Conservation (phyloP, 1,284 basidiomycete species). For the Ceratobasidium sp. region DNA sequence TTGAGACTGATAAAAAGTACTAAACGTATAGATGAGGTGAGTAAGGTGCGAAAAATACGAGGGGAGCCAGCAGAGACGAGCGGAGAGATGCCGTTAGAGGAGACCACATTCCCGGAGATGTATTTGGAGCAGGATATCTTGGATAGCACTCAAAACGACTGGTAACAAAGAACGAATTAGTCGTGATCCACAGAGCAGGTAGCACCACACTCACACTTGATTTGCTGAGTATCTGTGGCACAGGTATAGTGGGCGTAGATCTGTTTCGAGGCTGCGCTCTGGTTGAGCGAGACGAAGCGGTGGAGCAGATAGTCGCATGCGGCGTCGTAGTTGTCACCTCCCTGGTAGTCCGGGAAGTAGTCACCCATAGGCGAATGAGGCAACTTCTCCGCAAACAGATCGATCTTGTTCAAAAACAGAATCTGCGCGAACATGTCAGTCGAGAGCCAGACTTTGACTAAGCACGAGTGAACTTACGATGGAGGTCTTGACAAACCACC, state of each 20-base stretch:
- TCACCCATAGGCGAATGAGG: constrained; percentile 85
- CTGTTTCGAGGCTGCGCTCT: constrained; percentile 83
- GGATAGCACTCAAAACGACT: constrained; percentile 85
- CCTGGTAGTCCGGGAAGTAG: constrained; percentile 85
- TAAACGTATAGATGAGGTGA: constrained; percentile 41
- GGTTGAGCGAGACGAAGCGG: constrained; percentile 87
- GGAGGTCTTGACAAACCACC: constrained; percentile 92
- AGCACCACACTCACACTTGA: constrained; percentile 70
- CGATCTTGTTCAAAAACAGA: constrained; percentile 95
- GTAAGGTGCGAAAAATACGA: constrained; percentile 30
- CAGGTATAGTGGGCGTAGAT: constrained; percentile 91
- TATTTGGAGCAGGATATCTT: constrained; percentile 83
- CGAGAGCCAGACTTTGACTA: constrained; percentile 28
- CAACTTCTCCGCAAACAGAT: constrained; percentile 94
- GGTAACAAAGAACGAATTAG: constrained; percentile 25
- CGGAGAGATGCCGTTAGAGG: constrained; percentile 60
- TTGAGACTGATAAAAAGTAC: constrained; percentile 36
- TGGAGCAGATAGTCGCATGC: constrained; percentile 88
- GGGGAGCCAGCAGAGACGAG: constrained; percentile 6
- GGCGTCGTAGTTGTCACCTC: constrained; percentile 85
- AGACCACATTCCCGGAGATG: constrained; percentile 88
- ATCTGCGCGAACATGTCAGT: constrained; percentile 61
- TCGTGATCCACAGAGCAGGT: neutral
- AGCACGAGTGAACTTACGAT: constrained; percentile 66
- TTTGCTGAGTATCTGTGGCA: constrained; percentile 89